phyloP scores from a whole-genome alignment of 2,329 filamentous ascomycete species.

The Geosmithia flava region DNA sequence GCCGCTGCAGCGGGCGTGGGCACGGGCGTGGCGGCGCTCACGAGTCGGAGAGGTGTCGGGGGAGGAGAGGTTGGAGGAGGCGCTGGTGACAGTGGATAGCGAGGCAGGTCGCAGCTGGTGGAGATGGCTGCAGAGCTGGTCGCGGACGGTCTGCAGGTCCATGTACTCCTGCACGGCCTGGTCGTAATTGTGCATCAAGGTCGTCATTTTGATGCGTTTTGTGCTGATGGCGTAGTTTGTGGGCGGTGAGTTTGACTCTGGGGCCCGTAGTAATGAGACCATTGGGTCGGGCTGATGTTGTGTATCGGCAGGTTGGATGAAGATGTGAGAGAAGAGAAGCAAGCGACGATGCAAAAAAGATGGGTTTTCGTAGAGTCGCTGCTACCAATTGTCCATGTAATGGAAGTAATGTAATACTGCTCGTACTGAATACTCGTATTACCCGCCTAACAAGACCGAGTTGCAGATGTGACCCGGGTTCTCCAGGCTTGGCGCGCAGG shows the following conservation, averaged over 20 bases:
- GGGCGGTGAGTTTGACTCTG: conserved; percentile 9
- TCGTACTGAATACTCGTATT: background rate
- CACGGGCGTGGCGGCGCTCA: conserved; percentile 14
- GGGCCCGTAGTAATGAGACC: conserved; percentile 19
- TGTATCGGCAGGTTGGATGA: background rate
- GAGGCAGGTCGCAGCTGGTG: conserved; percentile 34
- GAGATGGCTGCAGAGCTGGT: conserved; percentile 37
- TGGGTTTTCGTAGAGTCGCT: background rate
- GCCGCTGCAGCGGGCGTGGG: conserved; percentile 18
- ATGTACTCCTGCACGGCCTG: conserved; percentile 42
- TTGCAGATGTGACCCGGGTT: background rate
- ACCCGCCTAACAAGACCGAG: background rate
- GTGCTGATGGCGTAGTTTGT: conserved; percentile 7
- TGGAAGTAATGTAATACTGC: no score
- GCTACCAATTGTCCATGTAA: background rate
- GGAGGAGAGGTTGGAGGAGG: conserved; percentile 28
- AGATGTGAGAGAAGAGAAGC: background rate
- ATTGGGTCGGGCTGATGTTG: conserved; percentile 10
- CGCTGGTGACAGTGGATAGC: conserved; percentile 14
- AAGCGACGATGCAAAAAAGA: background rate
- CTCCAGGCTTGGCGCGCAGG: background rate
- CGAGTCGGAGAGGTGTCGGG: conserved; percentile 49
- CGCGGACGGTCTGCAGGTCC: conserved; percentile 39
- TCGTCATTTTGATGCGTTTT: conserved; percentile 14
- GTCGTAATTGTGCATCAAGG: conserved; percentile 20